Evolutionary conservation across 805 yeast genomes (phyloP).

Genomic region (Saccharomycopsis fibuligera): DNA sequence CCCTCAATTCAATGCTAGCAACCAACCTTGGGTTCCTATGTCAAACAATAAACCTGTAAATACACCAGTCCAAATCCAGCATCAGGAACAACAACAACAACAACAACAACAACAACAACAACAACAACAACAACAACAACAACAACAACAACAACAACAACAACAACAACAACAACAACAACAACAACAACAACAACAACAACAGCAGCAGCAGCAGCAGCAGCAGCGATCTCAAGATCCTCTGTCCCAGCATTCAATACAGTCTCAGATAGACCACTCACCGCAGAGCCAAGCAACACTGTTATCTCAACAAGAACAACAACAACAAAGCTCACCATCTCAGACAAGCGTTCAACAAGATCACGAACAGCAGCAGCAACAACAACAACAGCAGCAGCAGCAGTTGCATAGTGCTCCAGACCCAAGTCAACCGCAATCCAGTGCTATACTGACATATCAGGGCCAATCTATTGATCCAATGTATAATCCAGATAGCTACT

Average conservation of each 20-base stretch:
- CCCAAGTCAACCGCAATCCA: not conserved
- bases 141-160: conserved; percentile 13
- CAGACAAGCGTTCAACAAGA: too few relatives aligned
- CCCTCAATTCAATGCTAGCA: not conserved
- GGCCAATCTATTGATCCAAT: conserved; percentile 7
- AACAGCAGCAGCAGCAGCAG: conserved; percentile 12
- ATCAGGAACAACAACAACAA: not conserved
- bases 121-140: conserved; percentile 8
- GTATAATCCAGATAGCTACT: conserved; percentile 6
- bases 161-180: conserved; percentile 10
- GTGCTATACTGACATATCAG: not conserved
- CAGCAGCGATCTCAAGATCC: not conserved
- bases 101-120: not conserved
- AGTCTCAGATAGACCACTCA: conserved; percentile 9
- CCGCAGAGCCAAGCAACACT: not conserved
- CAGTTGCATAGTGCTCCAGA: conserved; percentile 21
- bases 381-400: conserved; percentile 20
- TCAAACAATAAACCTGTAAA: not conserved
- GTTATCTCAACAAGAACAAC: conserved; percentile 3
- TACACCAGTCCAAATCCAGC: not conserved
- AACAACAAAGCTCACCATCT: conserved; percentile 5
- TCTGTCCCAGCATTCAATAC: not conserved
- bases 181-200: conserved; percentile 13
- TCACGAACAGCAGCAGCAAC: conserved; percentile 18
- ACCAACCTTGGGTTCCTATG: not conserved